These are phyloP conservation scores for Podospora anserina DNA, from an alignment of 495 filamentous ascomycete species.

Conservation along the genomic window DNA sequence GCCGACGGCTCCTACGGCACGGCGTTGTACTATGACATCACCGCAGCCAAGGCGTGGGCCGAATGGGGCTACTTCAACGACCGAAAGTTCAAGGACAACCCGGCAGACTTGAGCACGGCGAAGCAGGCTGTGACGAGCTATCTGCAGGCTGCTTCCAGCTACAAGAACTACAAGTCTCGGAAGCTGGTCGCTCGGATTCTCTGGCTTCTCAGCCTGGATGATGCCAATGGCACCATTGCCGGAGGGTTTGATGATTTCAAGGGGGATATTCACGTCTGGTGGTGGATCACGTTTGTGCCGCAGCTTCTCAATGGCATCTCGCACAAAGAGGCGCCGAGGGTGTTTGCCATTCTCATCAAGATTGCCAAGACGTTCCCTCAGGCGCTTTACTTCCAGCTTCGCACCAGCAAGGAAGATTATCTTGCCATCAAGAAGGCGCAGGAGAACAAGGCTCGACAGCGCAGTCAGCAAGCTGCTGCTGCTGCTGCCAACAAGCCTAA, in stretches of 20 bases:
- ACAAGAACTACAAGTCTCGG: conserved; percentile 93
- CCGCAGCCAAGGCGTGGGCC: conserved; percentile 95
- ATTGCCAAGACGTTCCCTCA: conserved; percentile 95
- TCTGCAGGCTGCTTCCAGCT: conserved; percentile 89
- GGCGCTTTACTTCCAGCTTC: conserved; percentile 87
- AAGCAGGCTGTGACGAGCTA: conserved; percentile 94
- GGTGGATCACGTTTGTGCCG: conserved; percentile 99
- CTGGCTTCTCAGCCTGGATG: conserved; percentile 93
- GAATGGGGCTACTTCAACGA: conserved; percentile 99
- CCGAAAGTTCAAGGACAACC: conserved; percentile 85
- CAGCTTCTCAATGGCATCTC: conserved; percentile 87
- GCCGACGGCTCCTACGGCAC: conserved; percentile 92
- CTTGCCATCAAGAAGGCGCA: conserved; percentile 82
- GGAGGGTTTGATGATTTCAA: conserved; percentile 88
- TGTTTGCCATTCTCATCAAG: conserved; percentile 78
- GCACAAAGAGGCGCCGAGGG: conserved; percentile 83
- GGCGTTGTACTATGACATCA: conserved; percentile 91
- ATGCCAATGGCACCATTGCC: conserved; percentile 74
- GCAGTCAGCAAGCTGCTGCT: conserved; percentile 14
- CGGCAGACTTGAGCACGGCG: conserved; percentile 71
- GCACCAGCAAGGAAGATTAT: conserved; percentile 95
- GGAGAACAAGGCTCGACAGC: conserved; percentile 61
- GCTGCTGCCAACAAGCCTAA: conserved; percentile 32
- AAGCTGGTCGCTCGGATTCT: conserved; percentile 93
- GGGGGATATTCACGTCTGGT: conserved; percentile 94